Evolutionary conservation across 2,329 filamentous ascomycete species (phyloP).

Genomic region (Aspergillus eucalypticola): DNA sequence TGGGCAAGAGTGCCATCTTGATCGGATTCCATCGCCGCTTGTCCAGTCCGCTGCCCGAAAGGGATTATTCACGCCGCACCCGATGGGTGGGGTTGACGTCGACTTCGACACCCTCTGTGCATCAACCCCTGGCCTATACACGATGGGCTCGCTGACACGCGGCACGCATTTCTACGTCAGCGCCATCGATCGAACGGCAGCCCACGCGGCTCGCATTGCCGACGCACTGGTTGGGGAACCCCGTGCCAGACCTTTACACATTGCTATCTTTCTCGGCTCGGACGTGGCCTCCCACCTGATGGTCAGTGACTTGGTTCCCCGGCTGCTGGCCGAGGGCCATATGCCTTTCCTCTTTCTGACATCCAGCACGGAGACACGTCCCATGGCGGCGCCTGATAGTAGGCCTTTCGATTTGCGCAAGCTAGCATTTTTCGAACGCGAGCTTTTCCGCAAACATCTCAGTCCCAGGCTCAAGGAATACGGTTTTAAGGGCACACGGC

Average conservation of each 20-base stretch:
- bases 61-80: conserved; percentile 7
- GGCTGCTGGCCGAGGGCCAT: conserved; percentile 12
- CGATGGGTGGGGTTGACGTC: conserved; percentile 12
- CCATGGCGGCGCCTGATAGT: neutral
- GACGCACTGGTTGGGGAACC: conserved; percentile 12
- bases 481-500: neutral
- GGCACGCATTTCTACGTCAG: conserved; percentile 16
- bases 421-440: conserved; percentile 10
- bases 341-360: conserved; percentile 14
- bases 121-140: conserved; percentile 7
- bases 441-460: conserved; percentile 5
- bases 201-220: conserved; percentile 12
- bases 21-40: conserved; percentile 9
- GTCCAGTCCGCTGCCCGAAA: conserved; percentile 11
- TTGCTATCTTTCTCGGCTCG: conserved; percentile 11
- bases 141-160: conserved; percentile 11
- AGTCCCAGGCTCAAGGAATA: conserved; percentile 1
- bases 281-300: conserved; percentile 13
- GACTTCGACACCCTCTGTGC: conserved; percentile 10
- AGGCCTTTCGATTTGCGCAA: conserved; percentile 5
- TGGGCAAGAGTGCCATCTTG: conserved; percentile 11
- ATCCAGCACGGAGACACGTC: neutral
- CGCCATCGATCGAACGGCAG: conserved; percentile 12
- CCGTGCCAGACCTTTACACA: conserved; percentile 2
- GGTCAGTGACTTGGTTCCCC: conserved; percentile 9